phyloP scores from a whole-genome alignment of 495 filamentous ascomycete genomes.

The Penicillium cataractarum region DNA sequence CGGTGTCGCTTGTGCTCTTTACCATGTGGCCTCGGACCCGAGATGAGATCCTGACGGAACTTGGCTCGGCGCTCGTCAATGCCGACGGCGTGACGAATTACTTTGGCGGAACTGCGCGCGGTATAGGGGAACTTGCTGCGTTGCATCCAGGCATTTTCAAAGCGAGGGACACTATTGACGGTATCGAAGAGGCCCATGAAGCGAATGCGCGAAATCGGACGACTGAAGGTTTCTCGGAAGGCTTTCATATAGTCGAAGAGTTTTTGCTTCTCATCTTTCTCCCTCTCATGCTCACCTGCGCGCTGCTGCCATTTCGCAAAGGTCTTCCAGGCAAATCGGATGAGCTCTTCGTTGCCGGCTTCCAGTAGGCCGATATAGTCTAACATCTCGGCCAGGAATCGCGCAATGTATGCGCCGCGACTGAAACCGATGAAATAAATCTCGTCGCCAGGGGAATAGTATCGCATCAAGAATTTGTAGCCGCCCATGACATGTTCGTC shows the following conservation, averaged over 20 bases:
- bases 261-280: slow-evolving; percentile 62
- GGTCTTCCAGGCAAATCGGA: slow-evolving; percentile 84
- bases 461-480: slow-evolving; percentile 88
- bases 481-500: slow-evolving; percentile 82
- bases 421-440: slow-evolving; percentile 86
- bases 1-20: slow-evolving; percentile 37
- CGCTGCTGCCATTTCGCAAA: slow-evolving; percentile 84
- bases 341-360: slow-evolving; percentile 87
- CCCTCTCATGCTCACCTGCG: slow-evolving; percentile 55
- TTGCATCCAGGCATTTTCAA: slow-evolving; percentile 86
- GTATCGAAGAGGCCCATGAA: slow-evolving; percentile 55
- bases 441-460: slow-evolving; percentile 78
- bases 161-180: slow-evolving; percentile 81
- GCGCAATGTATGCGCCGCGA: slow-evolving; percentile 83
- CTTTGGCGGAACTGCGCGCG: slow-evolving; percentile 71
- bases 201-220: slow-evolving; percentile 70
- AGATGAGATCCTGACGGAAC: slow-evolving; percentile 72
- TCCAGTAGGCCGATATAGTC: slow-evolving; percentile 79
- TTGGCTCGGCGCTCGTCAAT: slow-evolving; percentile 79
- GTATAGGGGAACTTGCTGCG: slow-evolving; percentile 82
- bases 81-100: slow-evolving; percentile 73
- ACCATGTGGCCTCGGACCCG: slow-evolving; percentile 49
- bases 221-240: slow-evolving; percentile 83
- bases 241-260: slow-evolving; percentile 79
- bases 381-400: slow-evolving; percentile 86